Conservation (phyloP, 2,329 filamentous ascomycete genomes). For the Apiospora malaysiana region DNA sequence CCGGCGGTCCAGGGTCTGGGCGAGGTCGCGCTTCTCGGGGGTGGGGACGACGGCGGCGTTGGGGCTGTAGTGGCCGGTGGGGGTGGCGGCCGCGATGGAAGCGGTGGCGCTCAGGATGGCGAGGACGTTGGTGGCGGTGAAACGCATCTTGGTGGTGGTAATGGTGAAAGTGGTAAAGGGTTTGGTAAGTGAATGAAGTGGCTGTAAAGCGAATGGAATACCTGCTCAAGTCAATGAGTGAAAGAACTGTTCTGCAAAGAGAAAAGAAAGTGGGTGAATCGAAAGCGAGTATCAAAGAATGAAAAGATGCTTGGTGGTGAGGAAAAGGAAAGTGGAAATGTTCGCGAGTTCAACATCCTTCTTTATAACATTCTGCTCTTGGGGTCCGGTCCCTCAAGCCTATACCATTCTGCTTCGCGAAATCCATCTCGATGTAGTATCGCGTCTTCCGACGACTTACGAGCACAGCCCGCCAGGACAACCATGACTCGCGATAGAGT, state of each 20-base stretch:
- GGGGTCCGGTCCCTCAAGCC: not conserved
- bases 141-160: conserved; percentile 16
- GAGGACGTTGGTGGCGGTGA: conserved; percentile 19
- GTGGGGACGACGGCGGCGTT: not conserved
- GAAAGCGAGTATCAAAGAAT: conserved; percentile 1
- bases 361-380: not conserved
- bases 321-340: not conserved
- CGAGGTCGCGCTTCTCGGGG: not conserved
- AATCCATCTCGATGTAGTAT: not conserved
- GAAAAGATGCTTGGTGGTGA: conserved; percentile 7
- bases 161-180: no score
- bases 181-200: not conserved
- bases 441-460: not conserved
- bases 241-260: not conserved
- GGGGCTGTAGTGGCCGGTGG: conserved; percentile 7
- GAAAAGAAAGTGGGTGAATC: conserved; percentile 16
- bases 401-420: not conserved
- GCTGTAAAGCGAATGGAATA: not conserved
- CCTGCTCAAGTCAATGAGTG: conserved; percentile 9
- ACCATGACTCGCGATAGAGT: not conserved
- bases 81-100: not conserved
- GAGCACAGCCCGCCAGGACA: not conserved
- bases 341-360: not conserved
- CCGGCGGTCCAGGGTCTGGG: not conserved
- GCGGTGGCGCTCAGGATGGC: conserved; percentile 16